Evolutionary conservation across 371 early-diverging fungal species (phyloP).

Genomic region (Rhizomucor pusillus): DNA sequence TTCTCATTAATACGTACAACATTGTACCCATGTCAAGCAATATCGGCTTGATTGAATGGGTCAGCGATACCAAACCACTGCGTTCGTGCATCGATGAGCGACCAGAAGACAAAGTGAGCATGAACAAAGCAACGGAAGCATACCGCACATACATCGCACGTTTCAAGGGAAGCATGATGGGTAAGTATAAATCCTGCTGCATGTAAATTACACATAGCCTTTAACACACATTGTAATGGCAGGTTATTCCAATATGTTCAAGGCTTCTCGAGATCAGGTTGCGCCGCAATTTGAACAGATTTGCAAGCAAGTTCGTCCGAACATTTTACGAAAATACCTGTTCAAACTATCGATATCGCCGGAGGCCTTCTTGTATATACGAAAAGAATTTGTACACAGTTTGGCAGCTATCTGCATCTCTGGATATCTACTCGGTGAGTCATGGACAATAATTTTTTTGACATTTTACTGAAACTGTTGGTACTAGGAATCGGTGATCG

Average conservation of each 20-base stretch:
- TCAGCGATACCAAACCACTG: slow-evolving; percentile 44
- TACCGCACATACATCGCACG: slow-evolving; percentile 28
- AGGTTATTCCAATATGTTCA: slow-evolving; percentile 56
- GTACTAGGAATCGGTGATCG: slow-evolving; percentile 65
- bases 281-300: slow-evolving; percentile 39
- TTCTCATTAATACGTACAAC: slow-evolving; percentile 59
- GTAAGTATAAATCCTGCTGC: too few relatives aligned
- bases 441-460: not conserved
- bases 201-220: not conserved
- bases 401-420: slow-evolving; percentile 59
- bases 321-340: slow-evolving; percentile 47
- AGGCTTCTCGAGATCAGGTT: slow-evolving; percentile 44
- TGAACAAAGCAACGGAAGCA: slow-evolving; percentile 24
- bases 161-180: slow-evolving; percentile 40
- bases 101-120: slow-evolving; percentile 16
- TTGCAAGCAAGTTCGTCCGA: slow-evolving; percentile 22
- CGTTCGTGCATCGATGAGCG: slow-evolving; percentile 46
- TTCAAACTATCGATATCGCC: slow-evolving; percentile 57
- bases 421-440: slow-evolving; percentile 60
- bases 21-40: slow-evolving; percentile 66
- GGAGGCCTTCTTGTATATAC: slow-evolving; percentile 61
- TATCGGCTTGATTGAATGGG: slow-evolving; percentile 72
- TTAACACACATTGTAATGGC: not conserved
- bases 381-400: slow-evolving; percentile 58
- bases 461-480: not conserved